Evolutionary conservation across 805 yeast genomes (phyloP), one percentile per base, ranked within the genome.

Genomic region (Kodamaea kaohsiungensis): DNA sequence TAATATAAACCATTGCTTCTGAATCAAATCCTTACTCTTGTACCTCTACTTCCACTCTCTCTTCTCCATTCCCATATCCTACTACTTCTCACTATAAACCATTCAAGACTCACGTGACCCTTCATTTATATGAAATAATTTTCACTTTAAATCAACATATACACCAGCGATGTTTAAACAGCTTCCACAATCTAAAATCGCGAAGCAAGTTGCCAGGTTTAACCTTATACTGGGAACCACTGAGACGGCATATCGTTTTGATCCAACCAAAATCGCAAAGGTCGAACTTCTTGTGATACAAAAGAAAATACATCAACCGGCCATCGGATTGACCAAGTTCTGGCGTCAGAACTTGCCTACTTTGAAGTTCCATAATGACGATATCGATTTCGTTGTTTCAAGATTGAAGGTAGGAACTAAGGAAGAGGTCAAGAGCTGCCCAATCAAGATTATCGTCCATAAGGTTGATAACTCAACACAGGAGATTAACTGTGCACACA

Each of bases 341-440:
- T 89, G 96, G 95, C 83, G 82, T 61, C 72, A 77, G 50, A 81
- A 84, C 70, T 74, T 91, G 54, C 96, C 95, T 22, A 84, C 91
- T 6, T 77, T 91, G 58, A 86, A 84, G 66, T 91, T 88, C 69
- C 92, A 90, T 73, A 91, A 91, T 68, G 92, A 93, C n/a, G 72
- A 75, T 45, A 64, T 88, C 25, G 79, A 83, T 19, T 83, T 90
- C 53, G 76, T 79, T 19, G 86, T 90, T 37, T 72, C 79, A 12
- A 76, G 91, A 60, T 76, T 88, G 45, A 72, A 76, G 46, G 72
- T 69, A 56, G 65, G 55, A 3, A 69, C 71, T 19, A 73, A 70
- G 48, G 80, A 78, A 16, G 81, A 81, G 47, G 70, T 72, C 49
- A 62, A 64, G 13, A 68, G 71, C 40, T 71, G 77, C 57, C 87